These are phyloP conservation scores for Cenchrus purpureus DNA, from an alignment of 176 grass and related monocot species.

Conservation along the genomic window DNA sequence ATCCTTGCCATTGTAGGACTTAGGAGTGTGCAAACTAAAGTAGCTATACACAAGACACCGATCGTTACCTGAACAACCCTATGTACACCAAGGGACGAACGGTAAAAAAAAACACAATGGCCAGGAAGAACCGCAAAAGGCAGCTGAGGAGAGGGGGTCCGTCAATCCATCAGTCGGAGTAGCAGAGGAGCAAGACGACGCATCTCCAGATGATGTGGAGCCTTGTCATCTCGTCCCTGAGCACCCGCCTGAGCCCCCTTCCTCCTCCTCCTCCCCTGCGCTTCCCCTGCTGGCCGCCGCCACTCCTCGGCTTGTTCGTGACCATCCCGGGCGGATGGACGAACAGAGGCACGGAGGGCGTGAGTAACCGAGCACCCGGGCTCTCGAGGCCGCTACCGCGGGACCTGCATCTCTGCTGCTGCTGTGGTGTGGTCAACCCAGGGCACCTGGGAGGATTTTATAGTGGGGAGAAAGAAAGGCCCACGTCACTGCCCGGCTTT, in stretches of 20 bases:
- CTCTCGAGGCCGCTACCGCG: not conserved
- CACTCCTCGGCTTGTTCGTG: constrained; percentile 45
- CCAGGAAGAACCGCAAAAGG: constrained; percentile 10
- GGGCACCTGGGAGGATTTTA: constrained; percentile 32
- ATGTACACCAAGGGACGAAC: constrained; percentile 31
- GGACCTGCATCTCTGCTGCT: constrained; percentile 30
- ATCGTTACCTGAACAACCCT: not conserved
- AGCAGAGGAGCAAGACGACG: constrained; percentile 66
- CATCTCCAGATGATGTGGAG: constrained; percentile 58
- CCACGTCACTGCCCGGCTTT: not conserved
- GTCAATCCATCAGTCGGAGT: constrained; percentile 43
- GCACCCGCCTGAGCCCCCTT: constrained; percentile 43
- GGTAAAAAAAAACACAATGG: not conserved
- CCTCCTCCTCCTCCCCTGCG: constrained; percentile 10
- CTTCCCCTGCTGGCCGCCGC: constrained; percentile 18
- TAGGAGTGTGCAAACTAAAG: constrained; percentile 2
- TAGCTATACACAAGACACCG: not conserved
- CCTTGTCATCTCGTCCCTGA: constrained; percentile 61
- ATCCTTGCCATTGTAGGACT: constrained; percentile 52
- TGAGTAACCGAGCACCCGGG: constrained; percentile 9
- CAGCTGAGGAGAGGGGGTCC: not conserved
- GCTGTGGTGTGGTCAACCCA: constrained; percentile 33
- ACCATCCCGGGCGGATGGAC: not conserved
- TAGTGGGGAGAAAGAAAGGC: not conserved
- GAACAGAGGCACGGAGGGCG: constrained; percentile 24